Conservation (phyloP, 2,329 filamentous ascomycete genomes). For the Chrysosphaeria jannelii region DNA sequence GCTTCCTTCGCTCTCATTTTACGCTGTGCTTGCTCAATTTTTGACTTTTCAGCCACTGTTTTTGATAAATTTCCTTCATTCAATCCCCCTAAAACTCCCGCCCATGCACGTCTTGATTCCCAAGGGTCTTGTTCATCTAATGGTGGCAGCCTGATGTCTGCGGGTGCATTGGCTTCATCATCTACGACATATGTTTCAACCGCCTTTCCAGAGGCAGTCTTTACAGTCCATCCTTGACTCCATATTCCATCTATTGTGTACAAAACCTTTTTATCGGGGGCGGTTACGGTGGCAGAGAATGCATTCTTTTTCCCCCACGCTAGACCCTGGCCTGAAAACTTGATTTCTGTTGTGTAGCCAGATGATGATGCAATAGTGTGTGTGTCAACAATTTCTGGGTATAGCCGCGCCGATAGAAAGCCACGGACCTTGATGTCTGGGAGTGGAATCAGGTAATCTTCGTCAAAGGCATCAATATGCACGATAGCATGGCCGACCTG, state of each 20-base stretch:
- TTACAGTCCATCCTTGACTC: conserved; percentile 13
- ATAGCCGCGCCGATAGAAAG: conserved; percentile 15
- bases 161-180: conserved; percentile 8
- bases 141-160: conserved; percentile 12
- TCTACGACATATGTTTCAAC: conserved; percentile 11
- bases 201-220: conserved; percentile 8
- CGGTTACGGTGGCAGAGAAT: conserved; percentile 14
- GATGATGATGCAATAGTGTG: conserved; percentile 15
- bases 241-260: conserved; percentile 13
- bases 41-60: conserved; percentile 40
- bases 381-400: conserved; percentile 16
- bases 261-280: conserved; percentile 9
- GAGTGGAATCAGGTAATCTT: conserved; percentile 18
- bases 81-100: conserved; percentile 43
- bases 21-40: conserved; percentile 58
- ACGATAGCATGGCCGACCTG: conserved; percentile 19
- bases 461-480: conserved; percentile 17
- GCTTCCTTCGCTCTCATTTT: conserved; percentile 40
- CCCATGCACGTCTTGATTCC: conserved; percentile 58
- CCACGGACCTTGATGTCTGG: conserved; percentile 18
- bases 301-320: conserved; percentile 15
- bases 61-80: conserved; percentile 43
- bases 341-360: conserved; percentile 15
- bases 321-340: conserved; percentile 16
- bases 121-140: conserved; percentile 46